Percentiles rank a stretch among this genome's conserved stretches.
phyloP scores from a whole-genome alignment of 2,329 filamentous ascomycete genomes.

The Neophaeococcomyces aloes region DNA sequence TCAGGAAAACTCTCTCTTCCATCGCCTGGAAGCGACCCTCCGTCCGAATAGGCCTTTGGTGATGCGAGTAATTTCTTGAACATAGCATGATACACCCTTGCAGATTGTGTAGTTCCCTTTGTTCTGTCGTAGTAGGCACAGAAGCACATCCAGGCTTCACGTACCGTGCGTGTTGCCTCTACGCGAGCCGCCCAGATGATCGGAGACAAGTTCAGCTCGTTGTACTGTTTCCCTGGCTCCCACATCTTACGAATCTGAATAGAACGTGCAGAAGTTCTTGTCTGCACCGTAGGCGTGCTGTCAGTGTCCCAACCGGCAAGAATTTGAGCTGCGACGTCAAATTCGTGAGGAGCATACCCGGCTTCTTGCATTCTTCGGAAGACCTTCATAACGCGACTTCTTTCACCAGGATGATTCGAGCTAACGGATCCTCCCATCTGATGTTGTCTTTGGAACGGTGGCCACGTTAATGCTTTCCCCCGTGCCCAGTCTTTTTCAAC shows the following conservation, averaged over 20 bases:
- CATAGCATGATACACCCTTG: conserved; percentile 42
- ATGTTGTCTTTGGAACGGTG: conserved; percentile 52
- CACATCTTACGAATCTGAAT: conserved; percentile 9
- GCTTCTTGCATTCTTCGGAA: conserved; percentile 49
- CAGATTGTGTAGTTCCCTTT: conserved; percentile 22
- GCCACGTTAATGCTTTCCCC: conserved; percentile 52
- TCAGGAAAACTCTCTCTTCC: conserved; percentile 44
- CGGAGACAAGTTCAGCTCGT: conserved; percentile 16
- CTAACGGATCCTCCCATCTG: conserved; percentile 46
- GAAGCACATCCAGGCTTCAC: conserved; percentile 57
- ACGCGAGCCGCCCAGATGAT: conserved; percentile 49
- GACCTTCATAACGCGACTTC: conserved; percentile 46
- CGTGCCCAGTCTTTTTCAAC: conserved; percentile 48
- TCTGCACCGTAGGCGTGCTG: conserved; percentile 53
- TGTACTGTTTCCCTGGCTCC: conserved; percentile 8
- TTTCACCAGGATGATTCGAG: conserved; percentile 39
- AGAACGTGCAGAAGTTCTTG: conserved; percentile 35
- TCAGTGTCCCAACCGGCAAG: conserved; percentile 55
- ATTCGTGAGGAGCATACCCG: conserved; percentile 42
- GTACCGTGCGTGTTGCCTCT: conserved; percentile 47
- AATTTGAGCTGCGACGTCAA: conserved; percentile 45
- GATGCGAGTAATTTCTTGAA: conserved; percentile 43
- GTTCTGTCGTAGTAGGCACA: conserved; percentile 42
- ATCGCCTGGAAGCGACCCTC: conserved; percentile 43
- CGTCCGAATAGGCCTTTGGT: conserved; percentile 21